Evolutionary conservation across 1,284 basidiomycete genomes (phyloP).

Genomic region (Cryptococcus sp.): DNA sequence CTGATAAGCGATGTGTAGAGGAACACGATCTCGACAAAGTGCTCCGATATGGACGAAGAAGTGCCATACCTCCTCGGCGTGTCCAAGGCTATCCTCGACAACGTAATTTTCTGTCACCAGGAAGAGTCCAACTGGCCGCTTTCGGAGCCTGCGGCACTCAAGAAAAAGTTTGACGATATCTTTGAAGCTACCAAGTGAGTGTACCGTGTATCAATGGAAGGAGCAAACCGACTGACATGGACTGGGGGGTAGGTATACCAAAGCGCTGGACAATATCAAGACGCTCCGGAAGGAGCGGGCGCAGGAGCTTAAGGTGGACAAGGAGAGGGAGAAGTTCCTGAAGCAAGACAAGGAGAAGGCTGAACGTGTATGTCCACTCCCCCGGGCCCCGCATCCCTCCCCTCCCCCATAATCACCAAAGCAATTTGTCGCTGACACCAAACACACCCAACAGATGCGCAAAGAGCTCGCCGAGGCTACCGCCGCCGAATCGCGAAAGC

Average conservation of each 20-base stretch:
- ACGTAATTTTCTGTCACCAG: slow-evolving; percentile 99
- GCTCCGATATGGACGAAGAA: slow-evolving; percentile 92
- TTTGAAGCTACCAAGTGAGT: slow-evolving; percentile 92
- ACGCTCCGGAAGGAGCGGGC: slow-evolving; percentile 80
- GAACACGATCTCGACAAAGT: slow-evolving; percentile 88
- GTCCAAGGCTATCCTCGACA: slow-evolving; percentile 93
- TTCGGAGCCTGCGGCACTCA: slow-evolving; percentile 81
- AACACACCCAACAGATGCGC: slow-evolving; percentile 30
- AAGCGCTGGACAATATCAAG: slow-evolving; percentile 93
- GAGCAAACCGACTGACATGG: background rate
- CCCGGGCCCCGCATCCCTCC: background rate
- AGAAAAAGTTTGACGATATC: slow-evolving; percentile 99
- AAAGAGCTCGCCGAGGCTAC: slow-evolving; percentile 57
- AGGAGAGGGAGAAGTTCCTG: slow-evolving; percentile 66
- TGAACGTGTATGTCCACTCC: slow-evolving; percentile 55
- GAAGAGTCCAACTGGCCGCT: slow-evolving; percentile 99
- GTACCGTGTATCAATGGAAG: too few relatives aligned
- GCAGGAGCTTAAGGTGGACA: slow-evolving; percentile 75
- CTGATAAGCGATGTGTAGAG: slow-evolving; percentile 56
- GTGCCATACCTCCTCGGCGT: slow-evolving; percentile 92
- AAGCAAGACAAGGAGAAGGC: slow-evolving; percentile 81
- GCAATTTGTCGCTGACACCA: slow-evolving; percentile 6
- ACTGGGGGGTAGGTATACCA: slow-evolving; percentile 73
- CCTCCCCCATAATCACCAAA: too few relatives aligned
- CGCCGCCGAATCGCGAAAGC: slow-evolving; percentile 65